Conservation (phyloP, 2,329 filamentous ascomycete species). For the Hortaea werneckii region DNA sequence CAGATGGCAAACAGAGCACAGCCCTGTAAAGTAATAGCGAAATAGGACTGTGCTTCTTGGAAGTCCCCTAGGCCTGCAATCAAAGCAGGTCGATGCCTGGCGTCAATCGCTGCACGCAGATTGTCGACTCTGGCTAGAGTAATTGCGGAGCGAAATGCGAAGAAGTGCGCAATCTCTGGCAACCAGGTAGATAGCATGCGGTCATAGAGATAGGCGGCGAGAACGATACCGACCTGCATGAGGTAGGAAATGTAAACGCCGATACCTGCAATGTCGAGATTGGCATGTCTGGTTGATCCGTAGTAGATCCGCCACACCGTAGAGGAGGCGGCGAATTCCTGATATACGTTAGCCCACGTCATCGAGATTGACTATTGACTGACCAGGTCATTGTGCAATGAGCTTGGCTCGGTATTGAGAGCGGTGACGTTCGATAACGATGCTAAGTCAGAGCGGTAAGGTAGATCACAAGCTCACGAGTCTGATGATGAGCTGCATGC, state of each 20-base stretch:
- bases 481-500: not conserved
- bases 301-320: not conserved
- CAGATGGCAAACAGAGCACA: slow-evolving; percentile 5
- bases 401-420: not conserved
- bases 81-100: slow-evolving; percentile 6
- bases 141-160: not conserved
- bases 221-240: slow-evolving; percentile 7
- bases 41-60: slow-evolving; percentile 8
- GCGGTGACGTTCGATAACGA: not conserved
- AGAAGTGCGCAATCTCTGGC: not conserved
- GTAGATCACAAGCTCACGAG: not conserved
- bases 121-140: not conserved
- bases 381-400: no score
- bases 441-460: not conserved
- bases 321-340: not conserved
- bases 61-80: slow-evolving; percentile 6
- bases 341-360: not conserved
- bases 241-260: slow-evolving; percentile 7
- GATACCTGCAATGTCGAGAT: not conserved
- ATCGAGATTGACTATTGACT: no score
- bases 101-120: not conserved
- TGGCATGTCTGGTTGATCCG: not conserved
- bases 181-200: slow-evolving; percentile 5
- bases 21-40: slow-evolving; percentile 7
- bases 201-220: slow-evolving; percentile 5